A percentile compares a stretch with the other conserved stretches of the same genome.
Conservation (phyloP, 2,329 filamentous ascomycete species). For the Neofusicoccum sp. region DNA sequence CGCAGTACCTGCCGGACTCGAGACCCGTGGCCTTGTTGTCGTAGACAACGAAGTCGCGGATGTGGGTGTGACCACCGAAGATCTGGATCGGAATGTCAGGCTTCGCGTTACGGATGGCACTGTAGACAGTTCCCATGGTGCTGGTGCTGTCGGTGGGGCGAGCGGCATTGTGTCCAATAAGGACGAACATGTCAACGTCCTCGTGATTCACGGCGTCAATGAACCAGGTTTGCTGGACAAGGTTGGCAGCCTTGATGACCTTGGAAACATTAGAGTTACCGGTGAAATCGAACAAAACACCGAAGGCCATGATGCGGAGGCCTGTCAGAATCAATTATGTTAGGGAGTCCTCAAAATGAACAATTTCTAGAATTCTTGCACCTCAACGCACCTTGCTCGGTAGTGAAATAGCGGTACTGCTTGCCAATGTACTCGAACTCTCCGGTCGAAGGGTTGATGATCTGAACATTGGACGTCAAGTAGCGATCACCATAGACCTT, state of each 20-base stretch:
- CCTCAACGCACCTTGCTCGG: conserved; percentile 39
- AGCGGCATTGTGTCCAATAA: conserved; percentile 64
- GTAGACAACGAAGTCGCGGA: conserved; percentile 64
- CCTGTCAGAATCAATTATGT: conserved; percentile 24
- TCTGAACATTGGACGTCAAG: conserved; percentile 54
- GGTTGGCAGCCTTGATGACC: conserved; percentile 54
- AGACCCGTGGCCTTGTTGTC: conserved; percentile 61
- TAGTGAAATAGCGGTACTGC: conserved; percentile 52
- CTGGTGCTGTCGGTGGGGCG: conserved; percentile 46
- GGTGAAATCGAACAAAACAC: conserved; percentile 50
- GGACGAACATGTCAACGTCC: conserved; percentile 61
- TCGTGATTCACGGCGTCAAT: conserved; percentile 53
- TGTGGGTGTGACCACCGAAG: conserved; percentile 64
- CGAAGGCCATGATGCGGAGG: conserved; percentile 54
- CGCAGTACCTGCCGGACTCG: conserved; percentile 64
- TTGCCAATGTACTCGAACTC: conserved; percentile 47
- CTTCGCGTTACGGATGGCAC: conserved; percentile 57
- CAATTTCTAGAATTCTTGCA: background rate
- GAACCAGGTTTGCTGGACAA: conserved; percentile 61
- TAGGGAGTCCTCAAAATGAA: background rate
- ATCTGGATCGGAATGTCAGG: conserved; percentile 61
- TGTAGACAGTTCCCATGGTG: conserved; percentile 51
- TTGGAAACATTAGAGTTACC: conserved; percentile 62
- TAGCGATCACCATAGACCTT: conserved; percentile 57
- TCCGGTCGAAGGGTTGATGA: conserved; percentile 44